Conservation (phyloP, 2,329 filamentous ascomycete species). For the Erysiphe pulchra region DNA sequence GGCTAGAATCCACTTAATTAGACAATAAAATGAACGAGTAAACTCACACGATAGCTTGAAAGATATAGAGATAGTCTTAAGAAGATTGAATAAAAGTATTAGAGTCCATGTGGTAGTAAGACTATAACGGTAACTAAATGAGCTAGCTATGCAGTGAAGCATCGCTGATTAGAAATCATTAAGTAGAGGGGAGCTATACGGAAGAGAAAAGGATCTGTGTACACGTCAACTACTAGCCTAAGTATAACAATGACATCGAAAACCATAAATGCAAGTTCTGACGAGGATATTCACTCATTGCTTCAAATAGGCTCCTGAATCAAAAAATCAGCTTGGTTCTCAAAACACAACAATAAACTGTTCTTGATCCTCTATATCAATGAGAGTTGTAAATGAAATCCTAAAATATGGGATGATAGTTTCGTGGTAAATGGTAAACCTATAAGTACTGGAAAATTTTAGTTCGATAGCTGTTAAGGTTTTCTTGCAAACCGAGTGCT, state of each 20-base stretch:
- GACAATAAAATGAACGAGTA: neutral
- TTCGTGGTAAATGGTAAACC: neutral
- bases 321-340: conserved; percentile 11
- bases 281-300: neutral
- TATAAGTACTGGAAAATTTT: neutral
- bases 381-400: neutral
- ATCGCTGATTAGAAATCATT: neutral
- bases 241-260: neutral
- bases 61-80: too few species aligned
- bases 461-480: too few species aligned
- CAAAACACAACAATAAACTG: conserved; percentile 1
- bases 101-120: neutral
- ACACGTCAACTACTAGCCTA: conserved; percentile 3
- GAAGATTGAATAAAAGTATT: neutral
- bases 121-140: neutral
- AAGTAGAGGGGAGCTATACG: neutral
- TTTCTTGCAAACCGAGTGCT: too few species aligned
- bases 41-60: neutral
- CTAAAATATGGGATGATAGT: neutral
- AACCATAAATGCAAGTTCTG: neutral
- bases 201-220: conserved; percentile 2
- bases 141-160: neutral
- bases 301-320: conserved; percentile 6
- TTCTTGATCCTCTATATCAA: neutral
- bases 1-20: neutral